Evolutionary conservation across 495 filamentous ascomycete species (phyloP), one percentile per base, ranked within the genome.

Genomic region (Penicillium flavigenum): DNA sequence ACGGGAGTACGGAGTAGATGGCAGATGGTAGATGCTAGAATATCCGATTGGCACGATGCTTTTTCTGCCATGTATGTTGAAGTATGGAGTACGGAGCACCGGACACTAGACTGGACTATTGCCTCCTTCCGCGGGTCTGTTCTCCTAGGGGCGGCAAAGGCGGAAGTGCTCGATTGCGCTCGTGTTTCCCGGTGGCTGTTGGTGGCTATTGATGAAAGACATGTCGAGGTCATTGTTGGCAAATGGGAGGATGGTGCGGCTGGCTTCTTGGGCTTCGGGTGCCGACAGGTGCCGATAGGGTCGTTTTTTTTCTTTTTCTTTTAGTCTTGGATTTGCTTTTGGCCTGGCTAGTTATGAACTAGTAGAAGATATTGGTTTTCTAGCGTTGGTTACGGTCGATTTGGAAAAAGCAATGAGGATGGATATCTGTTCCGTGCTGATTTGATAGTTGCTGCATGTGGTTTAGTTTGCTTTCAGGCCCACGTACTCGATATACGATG

Each of bases 1-100:
- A 34, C 11, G 36, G 36, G n/a, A n/a, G 3, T 43, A 43, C 41
- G 39, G 39, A 8, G 41, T 57, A 62, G 31, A 65, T 59, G 22
- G 68, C 9, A 75, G 59, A 81, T 75, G 42, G 78, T 62, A 1
- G 74, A 78, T 51, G 36, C 36, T 6, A n/a, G 36, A 17, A 17
- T 39, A 39, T 39, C 36, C 7, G 36, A 39, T 38, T 38, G 34
- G 34, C 34, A 38, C 11, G 31, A 14, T 17, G n/a, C 36, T 38
- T 38, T 38, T 38, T n/a, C 34, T 16, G 6, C 16, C 14, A 32
- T 32, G 31, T 5, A 39, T 39, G 16, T 39, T n/a, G 34, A 38
- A n/a, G 36, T 9, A 39, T 39, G 36, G 36, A 39, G 36, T 39
- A 17, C 16, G 36, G 16, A 39, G 36, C n/a, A 39, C 36, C 2